These are phyloP conservation scores for Euptelea pleiosperma DNA, from an alignment of 164 flowering plant species.

Conservation along the genomic window DNA sequence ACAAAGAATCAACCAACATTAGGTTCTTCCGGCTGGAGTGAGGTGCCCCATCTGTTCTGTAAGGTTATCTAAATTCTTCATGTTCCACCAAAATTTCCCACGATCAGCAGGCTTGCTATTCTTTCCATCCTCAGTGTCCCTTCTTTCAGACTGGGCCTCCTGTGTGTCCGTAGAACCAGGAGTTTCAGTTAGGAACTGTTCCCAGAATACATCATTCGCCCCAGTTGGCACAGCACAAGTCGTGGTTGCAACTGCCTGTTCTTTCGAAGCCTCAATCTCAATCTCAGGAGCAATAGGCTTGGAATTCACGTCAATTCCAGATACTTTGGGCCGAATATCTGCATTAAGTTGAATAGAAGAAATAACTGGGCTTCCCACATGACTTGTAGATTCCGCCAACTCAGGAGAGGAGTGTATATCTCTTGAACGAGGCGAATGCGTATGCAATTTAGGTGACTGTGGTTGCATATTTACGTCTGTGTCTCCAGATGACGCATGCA, in stretches of 20 bases:
- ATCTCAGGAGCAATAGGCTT: slow-evolving; percentile 32
- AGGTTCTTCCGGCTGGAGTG: slow-evolving; percentile 42
- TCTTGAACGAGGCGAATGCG: slow-evolving; percentile 32
- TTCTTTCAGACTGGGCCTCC: slow-evolving; percentile 50
- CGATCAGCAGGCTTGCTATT: slow-evolving; percentile 22
- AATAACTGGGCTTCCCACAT: slow-evolving; percentile 32
- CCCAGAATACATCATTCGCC: slow-evolving; percentile 76
- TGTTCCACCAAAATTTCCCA: slow-evolving; percentile 44
- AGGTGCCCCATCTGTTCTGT: slow-evolving; percentile 53
- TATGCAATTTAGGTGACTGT: slow-evolving; percentile 22
- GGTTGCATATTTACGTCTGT: slow-evolving; percentile 26
- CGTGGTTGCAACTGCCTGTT: slow-evolving; percentile 7
- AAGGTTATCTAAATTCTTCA: slow-evolving; percentile 43
- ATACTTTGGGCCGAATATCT: slow-evolving; percentile 31
- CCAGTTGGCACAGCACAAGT: slow-evolving; percentile 26
- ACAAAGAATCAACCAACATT: slow-evolving; percentile 17
- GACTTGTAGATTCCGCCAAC: slow-evolving; percentile 26
- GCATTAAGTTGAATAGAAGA: slow-evolving; percentile 24
- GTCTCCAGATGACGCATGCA: slow-evolving; percentile 33
- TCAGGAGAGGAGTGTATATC: slow-evolving; percentile 45
- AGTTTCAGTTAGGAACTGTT: slow-evolving; percentile 68
- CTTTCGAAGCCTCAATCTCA: slow-evolving; percentile 26
- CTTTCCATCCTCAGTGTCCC: slow-evolving; percentile 23
- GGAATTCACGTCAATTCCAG: slow-evolving; percentile 44
- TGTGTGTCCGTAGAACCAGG: slow-evolving; percentile 45